These are phyloP conservation scores for Coniosporium apollinis DNA, from an alignment of 495 filamentous ascomycete species.

Conservation along the genomic window DNA sequence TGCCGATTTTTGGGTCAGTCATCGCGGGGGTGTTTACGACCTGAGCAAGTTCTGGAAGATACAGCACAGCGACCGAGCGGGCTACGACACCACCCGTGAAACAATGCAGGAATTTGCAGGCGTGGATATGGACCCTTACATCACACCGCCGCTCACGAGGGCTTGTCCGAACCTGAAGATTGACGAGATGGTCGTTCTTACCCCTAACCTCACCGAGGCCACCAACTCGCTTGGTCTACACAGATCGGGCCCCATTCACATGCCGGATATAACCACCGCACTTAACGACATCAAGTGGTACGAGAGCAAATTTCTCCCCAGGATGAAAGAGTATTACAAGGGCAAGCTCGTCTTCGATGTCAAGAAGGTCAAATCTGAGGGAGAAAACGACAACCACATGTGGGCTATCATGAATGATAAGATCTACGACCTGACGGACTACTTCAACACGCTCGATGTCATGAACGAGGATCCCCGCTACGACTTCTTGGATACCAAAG, in stretches of 20 bases:
- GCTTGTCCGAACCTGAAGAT: slow-evolving; percentile 53
- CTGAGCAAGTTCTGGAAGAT: slow-evolving; percentile 70
- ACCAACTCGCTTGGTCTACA: slow-evolving; percentile 38
- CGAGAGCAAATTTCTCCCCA: slow-evolving; percentile 48
- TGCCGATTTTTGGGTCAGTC: slow-evolving; percentile 75
- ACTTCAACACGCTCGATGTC: slow-evolving; percentile 51
- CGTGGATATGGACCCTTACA: slow-evolving; percentile 64
- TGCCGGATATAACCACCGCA: slow-evolving; percentile 33
- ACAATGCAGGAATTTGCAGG: slow-evolving; percentile 66
- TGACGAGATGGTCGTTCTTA: slow-evolving; percentile 33
- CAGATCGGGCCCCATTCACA: slow-evolving; percentile 40
- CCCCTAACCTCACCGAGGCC: slow-evolving; percentile 42
- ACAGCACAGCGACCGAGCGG: slow-evolving; percentile 55
- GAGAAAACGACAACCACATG: slow-evolving; percentile 46
- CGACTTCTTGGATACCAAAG: slow-evolving; percentile 46
- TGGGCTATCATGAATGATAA: slow-evolving; percentile 65
- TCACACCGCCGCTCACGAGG: slow-evolving; percentile 58
- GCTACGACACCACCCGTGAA: slow-evolving; percentile 38
- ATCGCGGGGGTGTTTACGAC: slow-evolving; percentile 84
- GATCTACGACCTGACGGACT: slow-evolving; percentile 83
- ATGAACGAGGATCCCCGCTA: slow-evolving; percentile 36
- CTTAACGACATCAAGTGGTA: slow-evolving; percentile 64
- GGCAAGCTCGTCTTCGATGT: slow-evolving; percentile 59
- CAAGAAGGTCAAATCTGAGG: slow-evolving; percentile 39
- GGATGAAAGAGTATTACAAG: slow-evolving; percentile 71